A percentile compares a stretch with the other conserved stretches of the same genome.
phyloP scores from a whole-genome alignment of 257 asterid genomes.

The Capsicum rhomboideum region DNA sequence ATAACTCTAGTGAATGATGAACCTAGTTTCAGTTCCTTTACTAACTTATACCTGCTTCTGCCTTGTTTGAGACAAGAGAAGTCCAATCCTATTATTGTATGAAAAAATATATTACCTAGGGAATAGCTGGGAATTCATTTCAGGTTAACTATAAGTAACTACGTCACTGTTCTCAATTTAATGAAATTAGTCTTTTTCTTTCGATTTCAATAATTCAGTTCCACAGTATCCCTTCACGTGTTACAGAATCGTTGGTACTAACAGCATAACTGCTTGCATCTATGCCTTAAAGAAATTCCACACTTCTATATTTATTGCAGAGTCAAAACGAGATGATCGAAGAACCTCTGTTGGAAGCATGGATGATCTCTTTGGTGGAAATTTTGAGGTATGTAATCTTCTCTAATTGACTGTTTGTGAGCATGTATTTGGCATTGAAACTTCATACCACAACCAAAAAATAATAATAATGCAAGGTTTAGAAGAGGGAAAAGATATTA shows the following conservation, averaged over 20 bases:
- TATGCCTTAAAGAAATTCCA: background rate
- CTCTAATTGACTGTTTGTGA: background rate
- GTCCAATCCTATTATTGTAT: background rate
- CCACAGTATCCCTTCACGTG: background rate
- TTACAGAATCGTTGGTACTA: background rate
- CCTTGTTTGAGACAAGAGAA: background rate
- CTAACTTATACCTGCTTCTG: background rate
- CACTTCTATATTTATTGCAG: constrained; percentile 23
- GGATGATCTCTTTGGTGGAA: constrained; percentile 42
- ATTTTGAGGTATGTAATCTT: constrained; percentile 45
- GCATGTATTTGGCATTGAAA: background rate
- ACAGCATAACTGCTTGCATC: background rate
- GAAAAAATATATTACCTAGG: background rate
- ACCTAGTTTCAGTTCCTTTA: background rate
- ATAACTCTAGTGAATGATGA: background rate
- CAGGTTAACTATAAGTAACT: background rate
- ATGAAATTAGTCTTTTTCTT: background rate
- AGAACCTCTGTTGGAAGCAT: constrained; percentile 25
- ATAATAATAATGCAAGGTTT: background rate
- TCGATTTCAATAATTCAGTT: background rate
- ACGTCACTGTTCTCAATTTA: background rate
- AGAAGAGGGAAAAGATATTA: background rate
- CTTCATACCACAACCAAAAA: background rate
- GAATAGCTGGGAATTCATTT: background rate
- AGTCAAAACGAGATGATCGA: constrained; percentile 15